A percentile compares a stretch with the other conserved stretches of the same genome.
Conservation (phyloP, 2,329 filamentous ascomycete species). For the Sporothrix phasma region DNA sequence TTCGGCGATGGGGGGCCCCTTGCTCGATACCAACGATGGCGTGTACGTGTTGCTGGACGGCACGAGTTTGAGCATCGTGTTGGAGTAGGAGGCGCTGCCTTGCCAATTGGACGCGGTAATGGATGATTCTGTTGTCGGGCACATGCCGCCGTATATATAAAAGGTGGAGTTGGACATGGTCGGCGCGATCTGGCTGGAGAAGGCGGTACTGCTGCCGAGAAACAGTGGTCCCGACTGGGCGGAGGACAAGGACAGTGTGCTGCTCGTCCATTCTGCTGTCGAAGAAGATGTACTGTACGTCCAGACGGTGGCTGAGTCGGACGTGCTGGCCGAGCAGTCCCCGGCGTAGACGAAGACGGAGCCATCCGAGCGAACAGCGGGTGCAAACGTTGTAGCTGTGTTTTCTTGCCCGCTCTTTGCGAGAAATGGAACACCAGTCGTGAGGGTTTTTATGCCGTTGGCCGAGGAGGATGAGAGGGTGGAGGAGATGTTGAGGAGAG, state of each 20-base stretch:
- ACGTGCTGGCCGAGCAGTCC: constrained; percentile 45
- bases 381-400: constrained; percentile 50
- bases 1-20: constrained; percentile 63
- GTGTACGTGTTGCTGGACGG: constrained; percentile 33
- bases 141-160: constrained; percentile 89
- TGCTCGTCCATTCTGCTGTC: constrained; percentile 4
- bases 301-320: constrained; percentile 46
- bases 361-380: constrained; percentile 56
- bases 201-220: constrained; percentile 51
- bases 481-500: constrained; percentile 56
- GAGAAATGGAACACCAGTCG: constrained; percentile 54
- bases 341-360: constrained; percentile 66
- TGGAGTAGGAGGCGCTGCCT: constrained; percentile 64
- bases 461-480: constrained; percentile 38
- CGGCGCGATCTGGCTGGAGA: constrained; percentile 51
- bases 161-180: constrained; percentile 44
- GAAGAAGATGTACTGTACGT: constrained; percentile 37
- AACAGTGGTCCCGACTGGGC: constrained; percentile 35
- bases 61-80: constrained; percentile 61
- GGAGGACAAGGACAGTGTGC: background rate
- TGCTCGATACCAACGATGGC: constrained; percentile 31
- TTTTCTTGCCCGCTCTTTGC: constrained; percentile 27
- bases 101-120: constrained; percentile 46
- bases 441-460: constrained; percentile 37
- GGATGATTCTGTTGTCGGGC: constrained; percentile 36